Conservation (phyloP, 139 green algal genomes). For the Eudorina sp. region DNA sequence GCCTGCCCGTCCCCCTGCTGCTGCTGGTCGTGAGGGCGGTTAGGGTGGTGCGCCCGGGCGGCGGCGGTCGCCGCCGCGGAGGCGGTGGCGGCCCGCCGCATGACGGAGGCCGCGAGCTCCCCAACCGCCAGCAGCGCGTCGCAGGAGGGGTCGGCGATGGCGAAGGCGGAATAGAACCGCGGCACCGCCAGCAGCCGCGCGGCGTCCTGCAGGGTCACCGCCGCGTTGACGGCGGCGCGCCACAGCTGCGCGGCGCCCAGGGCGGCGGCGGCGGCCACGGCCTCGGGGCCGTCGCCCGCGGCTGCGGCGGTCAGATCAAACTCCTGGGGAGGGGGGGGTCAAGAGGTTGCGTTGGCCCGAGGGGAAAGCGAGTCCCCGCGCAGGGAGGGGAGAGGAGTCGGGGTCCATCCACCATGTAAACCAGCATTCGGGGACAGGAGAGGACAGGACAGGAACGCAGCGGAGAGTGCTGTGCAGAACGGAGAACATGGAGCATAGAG, state of each 20-base stretch:
- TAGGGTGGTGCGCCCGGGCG: background rate
- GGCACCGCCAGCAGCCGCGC: conserved; percentile 15
- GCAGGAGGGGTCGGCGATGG: background rate
- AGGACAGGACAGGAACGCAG: no score
- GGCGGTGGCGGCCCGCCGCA: background rate
- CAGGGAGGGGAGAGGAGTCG: no score
- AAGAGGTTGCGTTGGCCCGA: no score
- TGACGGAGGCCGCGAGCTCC: conserved; percentile 12
- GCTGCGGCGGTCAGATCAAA: no score
- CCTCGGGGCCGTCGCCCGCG: background rate
- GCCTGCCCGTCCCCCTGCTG: background rate
- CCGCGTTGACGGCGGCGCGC: background rate
- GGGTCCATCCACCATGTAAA: no score
- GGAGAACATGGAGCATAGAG: no score
- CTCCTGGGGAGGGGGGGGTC: no score
- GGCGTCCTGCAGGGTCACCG: conserved; percentile 5
- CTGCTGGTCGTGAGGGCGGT: no score
- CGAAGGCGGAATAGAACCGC: background rate
- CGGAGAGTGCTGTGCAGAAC: no score
- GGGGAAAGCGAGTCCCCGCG: no score
- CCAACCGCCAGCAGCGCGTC: conserved; percentile 20
- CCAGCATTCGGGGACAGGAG: no score
- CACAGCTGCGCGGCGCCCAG: background rate
- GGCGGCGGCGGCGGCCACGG: background rate
- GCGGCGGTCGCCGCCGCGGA: background rate